Evolutionary conservation across 495 filamentous ascomycete species (phyloP), one percentile per base, ranked within the genome.

Genomic region (Schizothecium vesticola): DNA sequence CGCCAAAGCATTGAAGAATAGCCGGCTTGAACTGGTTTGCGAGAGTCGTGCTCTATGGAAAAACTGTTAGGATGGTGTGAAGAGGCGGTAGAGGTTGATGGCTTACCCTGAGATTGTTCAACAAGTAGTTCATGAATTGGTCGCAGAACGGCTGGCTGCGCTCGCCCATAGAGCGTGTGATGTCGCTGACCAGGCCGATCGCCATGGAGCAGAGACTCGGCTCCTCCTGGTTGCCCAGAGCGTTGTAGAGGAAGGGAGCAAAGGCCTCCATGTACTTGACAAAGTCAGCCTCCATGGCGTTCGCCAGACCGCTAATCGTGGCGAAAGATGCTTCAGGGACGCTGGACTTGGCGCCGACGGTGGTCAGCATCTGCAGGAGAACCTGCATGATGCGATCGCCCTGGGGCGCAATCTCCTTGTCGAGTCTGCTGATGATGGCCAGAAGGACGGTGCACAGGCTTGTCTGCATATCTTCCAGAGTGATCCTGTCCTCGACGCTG

Each of bases 11-110:
- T 78, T 98, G 94, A 22, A 99, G 86, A 67, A 99, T 98, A 16
- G 96, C 94, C 33, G 95, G 95, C 85, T 97, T 97, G 79, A 98
- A 95, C 78, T 97, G 93, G 78, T 98, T 97, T 69, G 92, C 91
- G 25, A 96, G 86, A 33, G 86, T 83, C 61, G 87, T 85, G 79
- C 86, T 89, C 85, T 89, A 70, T 36, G 67, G 69, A 19, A 59
- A 68, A 68, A 28, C 23, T n/a, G 79, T 81, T 76, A 80, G 74
- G 67, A 72, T 13, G 70, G 29, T 6, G 64, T 28, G 10, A 25
- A 16, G 56, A 28, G 16, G 22, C 22, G 3, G 33, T 3, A 64
- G 7, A 61, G 31, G 56, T 26, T 66, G 63, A 67, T n/a, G 63
- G 85, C 89, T 80, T 79, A 95, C 92, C 77, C 91, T 86, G 12